A percentile compares a stretch with the other conserved stretches of the same genome.
These are phyloP conservation scores for Kalmanozyma brasiliensis DNA, from an alignment of 1,284 basidiomycete species.

Conservation along the genomic window DNA sequence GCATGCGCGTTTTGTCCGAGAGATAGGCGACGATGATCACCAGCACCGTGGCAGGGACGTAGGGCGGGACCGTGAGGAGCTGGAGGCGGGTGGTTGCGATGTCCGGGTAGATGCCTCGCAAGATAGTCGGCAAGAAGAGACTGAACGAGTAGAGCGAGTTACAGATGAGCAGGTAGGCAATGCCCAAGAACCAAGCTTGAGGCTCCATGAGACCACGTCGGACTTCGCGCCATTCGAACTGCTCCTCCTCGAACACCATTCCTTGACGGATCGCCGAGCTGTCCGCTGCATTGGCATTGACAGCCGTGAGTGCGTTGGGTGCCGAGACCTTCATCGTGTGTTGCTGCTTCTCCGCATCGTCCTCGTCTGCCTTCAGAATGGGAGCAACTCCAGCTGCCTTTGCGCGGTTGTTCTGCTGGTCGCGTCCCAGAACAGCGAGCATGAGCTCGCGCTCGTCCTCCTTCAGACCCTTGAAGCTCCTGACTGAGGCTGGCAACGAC, in stretches of 20 bases:
- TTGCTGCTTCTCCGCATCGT: constrained; percentile 18
- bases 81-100: constrained; percentile 51
- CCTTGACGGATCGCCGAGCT: constrained; percentile 17
- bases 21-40: constrained; percentile 65
- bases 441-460: constrained; percentile 72
- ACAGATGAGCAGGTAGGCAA: constrained; percentile 49
- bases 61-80: constrained; percentile 56
- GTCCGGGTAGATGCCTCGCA: constrained; percentile 62
- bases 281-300: constrained; percentile 1
- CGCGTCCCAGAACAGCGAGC: constrained; percentile 69
- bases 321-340: constrained; percentile 13
- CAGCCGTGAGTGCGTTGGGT: constrained; percentile 12
- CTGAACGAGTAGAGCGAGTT: constrained; percentile 54
- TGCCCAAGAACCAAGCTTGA: constrained; percentile 55
- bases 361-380: constrained; percentile 7
- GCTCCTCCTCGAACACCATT: constrained; percentile 36
- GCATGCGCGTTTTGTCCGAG: constrained; percentile 65
- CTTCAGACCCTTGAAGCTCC: constrained; percentile 72
- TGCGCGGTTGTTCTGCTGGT: constrained; percentile 53
- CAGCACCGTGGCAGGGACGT: constrained; percentile 57
- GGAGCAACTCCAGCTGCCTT: constrained; percentile 71
- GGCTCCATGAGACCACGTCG: constrained; percentile 45
- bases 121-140: constrained; percentile 71
- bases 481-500: constrained; percentile 74
- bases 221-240: constrained; percentile 55